phyloP scores from a whole-genome alignment of 805 yeast species.

The Wickerhamiella sorbophila region DNA sequence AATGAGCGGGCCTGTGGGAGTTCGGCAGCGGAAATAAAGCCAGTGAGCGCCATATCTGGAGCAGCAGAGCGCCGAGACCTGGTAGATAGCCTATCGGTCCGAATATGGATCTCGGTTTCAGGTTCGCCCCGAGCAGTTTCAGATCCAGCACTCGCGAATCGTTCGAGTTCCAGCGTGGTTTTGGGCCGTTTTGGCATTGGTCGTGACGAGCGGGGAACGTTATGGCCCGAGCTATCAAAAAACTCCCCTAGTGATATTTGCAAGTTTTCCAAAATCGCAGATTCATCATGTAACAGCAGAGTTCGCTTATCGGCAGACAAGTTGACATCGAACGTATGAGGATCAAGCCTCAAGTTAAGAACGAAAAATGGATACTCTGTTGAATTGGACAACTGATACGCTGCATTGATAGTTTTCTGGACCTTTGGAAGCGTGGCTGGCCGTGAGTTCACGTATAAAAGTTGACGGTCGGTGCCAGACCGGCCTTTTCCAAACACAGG shows the following conservation, averaged over 20 bases:
- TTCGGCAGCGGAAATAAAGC: background rate
- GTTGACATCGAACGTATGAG: constrained; percentile 51
- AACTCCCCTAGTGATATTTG: constrained; percentile 35
- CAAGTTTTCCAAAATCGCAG: constrained; percentile 39
- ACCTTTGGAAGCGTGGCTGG: constrained; percentile 52
- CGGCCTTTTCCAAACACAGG: constrained; percentile 71
- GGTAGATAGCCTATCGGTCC: background rate
- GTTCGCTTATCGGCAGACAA: constrained; percentile 84
- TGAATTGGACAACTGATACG: constrained; percentile 55
- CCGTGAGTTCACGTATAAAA: constrained; percentile 55
- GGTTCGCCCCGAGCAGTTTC: background rate
- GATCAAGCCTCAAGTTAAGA: constrained; percentile 41
- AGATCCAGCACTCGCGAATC: constrained; percentile 11
- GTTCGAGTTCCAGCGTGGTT: constrained; percentile 7
- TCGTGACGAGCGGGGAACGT: constrained; percentile 23
- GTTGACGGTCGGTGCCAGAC: constrained; percentile 59
- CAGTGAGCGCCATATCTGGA: background rate
- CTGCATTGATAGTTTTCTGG: constrained; percentile 50
- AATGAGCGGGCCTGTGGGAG: background rate
- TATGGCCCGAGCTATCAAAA: constrained; percentile 30
- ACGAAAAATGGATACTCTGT: constrained; percentile 61
- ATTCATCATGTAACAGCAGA: constrained; percentile 54
- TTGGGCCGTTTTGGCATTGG: constrained; percentile 8
- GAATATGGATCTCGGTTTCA: constrained; percentile 3
- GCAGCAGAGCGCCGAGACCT: background rate